Evolutionary conservation across 2,329 filamentous ascomycete species (phyloP).

Genomic region (Scorias spongiosa): DNA sequence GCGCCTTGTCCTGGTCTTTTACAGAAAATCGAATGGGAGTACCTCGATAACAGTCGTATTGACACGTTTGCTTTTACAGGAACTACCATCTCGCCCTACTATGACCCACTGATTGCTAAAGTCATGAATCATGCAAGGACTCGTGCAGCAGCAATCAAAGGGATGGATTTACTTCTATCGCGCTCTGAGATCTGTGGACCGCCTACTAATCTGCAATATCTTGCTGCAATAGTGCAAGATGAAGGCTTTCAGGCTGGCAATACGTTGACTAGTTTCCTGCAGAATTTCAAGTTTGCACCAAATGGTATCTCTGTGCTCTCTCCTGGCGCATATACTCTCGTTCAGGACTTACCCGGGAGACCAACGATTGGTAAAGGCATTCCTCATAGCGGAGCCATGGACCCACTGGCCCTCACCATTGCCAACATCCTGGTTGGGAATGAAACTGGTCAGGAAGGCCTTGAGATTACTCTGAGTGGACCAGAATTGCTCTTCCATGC

Average conservation of each 20-base stretch:
- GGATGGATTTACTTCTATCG: constrained; percentile 29
- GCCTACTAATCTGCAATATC: constrained; percentile 43
- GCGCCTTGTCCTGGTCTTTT: constrained; percentile 44
- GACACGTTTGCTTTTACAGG: constrained; percentile 51
- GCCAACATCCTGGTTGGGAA: constrained; percentile 48
- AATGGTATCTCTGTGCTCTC: constrained; percentile 41
- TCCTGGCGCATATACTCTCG: constrained; percentile 40
- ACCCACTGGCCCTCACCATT: constrained; percentile 40
- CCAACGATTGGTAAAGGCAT: constrained; percentile 42
- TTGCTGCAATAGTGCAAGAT: constrained; percentile 34
- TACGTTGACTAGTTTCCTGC: constrained; percentile 43
- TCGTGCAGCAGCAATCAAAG: constrained; percentile 28
- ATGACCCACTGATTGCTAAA: constrained; percentile 26
- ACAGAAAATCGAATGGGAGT: constrained; percentile 42
- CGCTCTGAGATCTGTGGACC: constrained; percentile 37
- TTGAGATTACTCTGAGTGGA: constrained; percentile 47
- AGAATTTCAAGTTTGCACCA: constrained; percentile 34
- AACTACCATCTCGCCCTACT: constrained; percentile 40
- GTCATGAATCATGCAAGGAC: constrained; percentile 38
- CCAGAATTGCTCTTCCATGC: constrained; percentile 42
- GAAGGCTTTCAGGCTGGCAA: constrained; percentile 32
- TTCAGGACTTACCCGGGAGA: constrained; percentile 46
- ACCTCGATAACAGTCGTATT: constrained; percentile 34
- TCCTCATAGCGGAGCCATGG: constrained; percentile 46
- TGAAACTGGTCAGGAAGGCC: constrained; percentile 31